These are phyloP conservation scores for Toxoplasma gondii DNA, from an alignment of 169 alveolate genomes.

Conservation along the genomic window DNA sequence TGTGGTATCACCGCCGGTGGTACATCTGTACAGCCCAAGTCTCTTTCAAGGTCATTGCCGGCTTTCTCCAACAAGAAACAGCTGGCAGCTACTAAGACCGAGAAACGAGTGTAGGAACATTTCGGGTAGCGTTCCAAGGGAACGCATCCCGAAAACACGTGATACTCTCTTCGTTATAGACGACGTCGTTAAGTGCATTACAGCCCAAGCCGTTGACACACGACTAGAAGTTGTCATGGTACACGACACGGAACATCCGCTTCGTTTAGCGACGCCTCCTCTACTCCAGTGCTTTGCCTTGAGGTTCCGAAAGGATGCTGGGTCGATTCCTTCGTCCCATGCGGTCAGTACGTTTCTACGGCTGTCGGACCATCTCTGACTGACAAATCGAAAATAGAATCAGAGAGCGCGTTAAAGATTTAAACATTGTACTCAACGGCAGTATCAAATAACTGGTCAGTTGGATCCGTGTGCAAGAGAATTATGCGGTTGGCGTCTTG, in stretches of 20 bases:
- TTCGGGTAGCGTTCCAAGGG: neutral
- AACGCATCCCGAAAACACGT: neutral
- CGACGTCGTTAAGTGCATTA: conserved; percentile 5
- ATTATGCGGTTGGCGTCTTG: no score
- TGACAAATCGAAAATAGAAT: neutral
- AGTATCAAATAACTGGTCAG: neutral
- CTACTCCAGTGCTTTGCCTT: conserved; percentile 35
- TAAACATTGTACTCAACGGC: neutral
- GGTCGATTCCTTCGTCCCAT: conserved; percentile 49
- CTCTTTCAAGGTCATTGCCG: neutral
- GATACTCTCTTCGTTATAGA: neutral
- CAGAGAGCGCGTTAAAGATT: neutral
- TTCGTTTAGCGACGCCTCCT: conserved; percentile 60
- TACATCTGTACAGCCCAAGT: neutral
- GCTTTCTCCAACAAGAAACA: neutral
- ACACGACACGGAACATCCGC: conserved; percentile 60
- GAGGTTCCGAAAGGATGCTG: conserved; percentile 39
- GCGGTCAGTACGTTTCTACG: neutral
- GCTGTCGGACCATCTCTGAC: neutral
- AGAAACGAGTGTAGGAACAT: neutral
- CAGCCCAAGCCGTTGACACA: conserved; percentile 5
- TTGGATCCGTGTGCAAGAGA: neutral
- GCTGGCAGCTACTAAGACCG: neutral
- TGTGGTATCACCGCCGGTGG: neutral
- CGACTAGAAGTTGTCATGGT: conserved; percentile 37